Conservation (phyloP, 23 red algal species). For the Agarophyton chilense region DNA sequence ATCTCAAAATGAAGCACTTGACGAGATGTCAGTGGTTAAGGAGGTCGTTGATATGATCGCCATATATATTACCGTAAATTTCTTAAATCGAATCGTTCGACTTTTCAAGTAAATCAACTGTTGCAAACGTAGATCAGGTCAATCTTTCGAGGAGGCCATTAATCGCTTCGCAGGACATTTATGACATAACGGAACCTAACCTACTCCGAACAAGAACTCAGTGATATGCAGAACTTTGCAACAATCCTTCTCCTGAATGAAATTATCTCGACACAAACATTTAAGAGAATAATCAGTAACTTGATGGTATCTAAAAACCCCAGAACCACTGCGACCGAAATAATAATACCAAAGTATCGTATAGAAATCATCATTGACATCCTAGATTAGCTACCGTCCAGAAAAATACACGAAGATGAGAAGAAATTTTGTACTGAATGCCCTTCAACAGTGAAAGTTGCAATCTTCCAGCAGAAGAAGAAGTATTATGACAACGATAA, state of each 20-base stretch:
- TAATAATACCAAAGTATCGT: no score
- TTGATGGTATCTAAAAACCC: no score
- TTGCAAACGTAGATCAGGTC: not conserved
- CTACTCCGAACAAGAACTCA: not conserved
- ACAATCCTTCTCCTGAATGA: not conserved
- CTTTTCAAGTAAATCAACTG: not conserved
- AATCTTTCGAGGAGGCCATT: not conserved
- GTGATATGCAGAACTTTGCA: slow-evolving; percentile 29
- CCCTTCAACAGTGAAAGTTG: not conserved
- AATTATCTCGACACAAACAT: no score
- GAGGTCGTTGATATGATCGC: not conserved
- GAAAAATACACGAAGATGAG: not conserved
- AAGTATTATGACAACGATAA: not conserved
- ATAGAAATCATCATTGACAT: no score
- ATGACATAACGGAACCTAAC: slow-evolving; percentile 40
- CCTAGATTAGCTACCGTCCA: no score
- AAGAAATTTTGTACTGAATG: not conserved
- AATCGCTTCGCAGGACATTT: not conserved
- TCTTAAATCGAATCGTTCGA: not conserved
- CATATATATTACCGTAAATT: not conserved
- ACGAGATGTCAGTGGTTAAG: not conserved
- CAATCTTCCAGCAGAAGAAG: not conserved
- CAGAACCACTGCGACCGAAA: no score
- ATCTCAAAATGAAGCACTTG: not conserved
- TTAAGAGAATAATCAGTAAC: no score